phyloP scores from a whole-genome alignment of 1,284 basidiomycete genomes.

The Pholiota adiposa region DNA sequence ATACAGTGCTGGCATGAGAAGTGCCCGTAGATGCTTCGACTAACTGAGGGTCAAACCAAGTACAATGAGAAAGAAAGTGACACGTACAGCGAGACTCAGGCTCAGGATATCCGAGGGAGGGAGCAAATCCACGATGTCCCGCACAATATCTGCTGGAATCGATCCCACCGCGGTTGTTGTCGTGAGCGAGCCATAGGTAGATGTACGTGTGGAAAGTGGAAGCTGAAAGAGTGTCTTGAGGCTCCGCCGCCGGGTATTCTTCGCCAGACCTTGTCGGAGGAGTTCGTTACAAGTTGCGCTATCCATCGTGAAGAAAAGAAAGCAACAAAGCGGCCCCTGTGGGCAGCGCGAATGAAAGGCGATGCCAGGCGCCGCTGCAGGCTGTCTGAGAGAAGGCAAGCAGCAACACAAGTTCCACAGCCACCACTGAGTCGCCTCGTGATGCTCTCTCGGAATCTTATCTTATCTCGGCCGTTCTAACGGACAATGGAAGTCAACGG shows the following conservation, averaged over 20 bases:
- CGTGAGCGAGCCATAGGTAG: slow-evolving; percentile 24
- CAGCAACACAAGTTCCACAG: slow-evolving; percentile 21
- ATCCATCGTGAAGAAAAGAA: slow-evolving; percentile 15
- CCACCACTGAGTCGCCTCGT: slow-evolving; percentile 14
- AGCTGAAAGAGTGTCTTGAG: slow-evolving; percentile 37
- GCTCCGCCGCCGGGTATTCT: slow-evolving; percentile 33
- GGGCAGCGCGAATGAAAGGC: slow-evolving; percentile 16
- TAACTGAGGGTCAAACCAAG: slow-evolving; percentile 19
- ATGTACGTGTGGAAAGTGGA: slow-evolving; percentile 30
- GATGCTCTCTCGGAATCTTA: slow-evolving; percentile 15
- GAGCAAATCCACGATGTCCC: slow-evolving; percentile 40
- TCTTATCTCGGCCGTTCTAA: slow-evolving; percentile 11
- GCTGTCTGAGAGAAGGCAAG: slow-evolving; percentile 24
- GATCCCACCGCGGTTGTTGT: slow-evolving; percentile 27
- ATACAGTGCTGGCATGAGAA: slow-evolving; percentile 45
- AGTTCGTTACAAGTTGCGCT: slow-evolving; percentile 12
- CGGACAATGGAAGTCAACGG: not conserved
- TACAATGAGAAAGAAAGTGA: slow-evolving; percentile 14
- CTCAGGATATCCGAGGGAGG: slow-evolving; percentile 38
- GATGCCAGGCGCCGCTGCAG: slow-evolving; percentile 11
- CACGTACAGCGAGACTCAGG: slow-evolving; percentile 39
- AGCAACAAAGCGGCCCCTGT: slow-evolving; percentile 1
- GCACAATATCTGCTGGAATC: slow-evolving; percentile 40
- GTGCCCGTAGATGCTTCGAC: slow-evolving; percentile 35
- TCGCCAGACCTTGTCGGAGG: slow-evolving; percentile 20